Evolutionary conservation across 306 rosid species (phyloP), one percentile per base, ranked within the genome.

Genomic region (Neltuma alba): DNA sequence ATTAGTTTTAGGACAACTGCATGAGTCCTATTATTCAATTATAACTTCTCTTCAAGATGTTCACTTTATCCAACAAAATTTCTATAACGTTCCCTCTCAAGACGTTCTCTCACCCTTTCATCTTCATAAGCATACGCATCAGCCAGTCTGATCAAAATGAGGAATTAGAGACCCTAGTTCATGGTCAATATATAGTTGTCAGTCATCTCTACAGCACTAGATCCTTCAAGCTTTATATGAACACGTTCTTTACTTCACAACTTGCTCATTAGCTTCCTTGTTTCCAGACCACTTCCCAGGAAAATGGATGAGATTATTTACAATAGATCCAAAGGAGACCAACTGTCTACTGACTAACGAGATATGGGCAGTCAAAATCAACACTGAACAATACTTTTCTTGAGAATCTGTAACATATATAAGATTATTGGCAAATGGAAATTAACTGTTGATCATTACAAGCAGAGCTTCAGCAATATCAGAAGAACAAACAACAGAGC

Each of bases 331-430:
- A 41, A 78, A 2, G 57, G 0, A 38, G 70, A 54, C 15, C 21
- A 77, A 33, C 41, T 21, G 31, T n/a, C 27, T 20, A 74, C 34
- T 69, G 31, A 45, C 63, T 5, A 54, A 18, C 7, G 3, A 9
- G 8, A 11, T 27, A 12, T 13, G 33, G 65, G 34, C 7, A 27
- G 18, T 81, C 57, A 74, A 75, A 76, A 61, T 55, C 40, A 73
- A 70, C 50, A 41, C 18, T 23, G 18, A 12, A 28, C 23, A n/a
- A 23, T 31, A n/a, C 50, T 52, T 70, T 45, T 75, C 55, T 44
- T 36, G 42, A 72, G 40, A 72, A 77, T 68, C 27, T 31, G 48
- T 20, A 27, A 40, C 16, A 71, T 31, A n/a, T n/a, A 38, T 23
- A 20, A 61, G 36, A 52, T 18, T 72, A 54, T 52, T 50, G 76